Base-by-base conservation (phyloP, 1,139 yeast genomes). In the Protomyces gravidus region DNA sequence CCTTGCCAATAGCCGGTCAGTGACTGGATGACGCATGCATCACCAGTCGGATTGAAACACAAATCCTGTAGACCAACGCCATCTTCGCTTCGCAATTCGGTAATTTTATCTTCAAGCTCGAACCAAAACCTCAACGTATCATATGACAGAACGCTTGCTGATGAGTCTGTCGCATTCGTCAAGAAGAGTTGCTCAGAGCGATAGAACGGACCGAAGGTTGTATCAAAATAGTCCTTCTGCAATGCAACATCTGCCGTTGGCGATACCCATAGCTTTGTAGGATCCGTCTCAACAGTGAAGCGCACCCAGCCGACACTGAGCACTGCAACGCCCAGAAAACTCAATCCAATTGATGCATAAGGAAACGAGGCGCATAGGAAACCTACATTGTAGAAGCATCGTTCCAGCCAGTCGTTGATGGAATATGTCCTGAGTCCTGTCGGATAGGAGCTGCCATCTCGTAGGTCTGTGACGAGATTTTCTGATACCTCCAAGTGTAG, bases 201-300 rank as follows among this genome's bases (percentile, higher is more conserved):
- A 73, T 85, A 92, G 76, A 94, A 92, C 47, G 95, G 96, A 0
- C 97, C 97, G 72, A 92, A 92, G 61, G 82, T 80, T 15, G 78
- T 76, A 69, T 92, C 96, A 69, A 84, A 92, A 66, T 78, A 83
- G 59, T 78, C 75, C 68, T 85, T 84, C 67, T 92, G 84, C 48
- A 79, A 75, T 62, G 78, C 84, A 15, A 89, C 89, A 4, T 80
- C 81, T n/a, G 94, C 87, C 23, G 74, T 69, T 1, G 94, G 84
- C 66, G 94, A 84, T 0, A 92, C 97, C 98, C 98, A 92, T 42
- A 92, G 74, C 63, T 83, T 81, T 1, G 86, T 80, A 0, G 97
- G 97, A 66, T 86, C 77, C 1, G 83, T 83, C 68, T 90, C 97
- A 32, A 90, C 75, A 46, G 81, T 72, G 62, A 84, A 75, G 52